phyloP scores from a whole-genome alignment of 1,284 basidiomycete genomes.

The Moniliella sp. region DNA sequence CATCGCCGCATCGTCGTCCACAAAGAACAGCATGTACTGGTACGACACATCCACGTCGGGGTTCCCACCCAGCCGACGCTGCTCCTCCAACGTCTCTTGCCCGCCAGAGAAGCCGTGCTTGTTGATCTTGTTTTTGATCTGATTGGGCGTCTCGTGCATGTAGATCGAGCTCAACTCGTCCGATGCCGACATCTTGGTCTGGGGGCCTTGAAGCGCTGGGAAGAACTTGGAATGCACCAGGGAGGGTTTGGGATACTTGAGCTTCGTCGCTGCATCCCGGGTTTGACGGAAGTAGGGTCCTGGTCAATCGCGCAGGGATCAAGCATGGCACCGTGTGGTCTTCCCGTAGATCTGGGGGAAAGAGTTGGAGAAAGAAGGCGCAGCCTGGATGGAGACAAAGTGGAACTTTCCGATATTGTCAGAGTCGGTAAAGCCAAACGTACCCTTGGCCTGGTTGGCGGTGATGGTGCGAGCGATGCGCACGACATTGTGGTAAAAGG shows the following conservation, averaged over 20 bases:
- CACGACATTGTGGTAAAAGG: constrained; percentile 84
- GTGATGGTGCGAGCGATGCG: constrained; percentile 81
- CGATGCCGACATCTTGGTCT: constrained; percentile 96
- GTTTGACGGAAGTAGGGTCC: constrained; percentile 79
- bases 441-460: constrained; percentile 74
- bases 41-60: constrained; percentile 88
- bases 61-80: constrained; percentile 65
- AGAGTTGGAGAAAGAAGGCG: constrained; percentile 89
- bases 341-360: constrained; percentile 93
- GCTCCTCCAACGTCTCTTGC: constrained; percentile 73
- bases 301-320: constrained; percentile 99
- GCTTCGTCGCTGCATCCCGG: constrained; percentile 71
- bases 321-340: constrained; percentile 64
- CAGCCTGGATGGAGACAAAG: constrained; percentile 89
- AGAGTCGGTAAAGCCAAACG: constrained; percentile 67
- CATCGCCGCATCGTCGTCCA: constrained; percentile 77
- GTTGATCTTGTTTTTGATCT: constrained; percentile 97
- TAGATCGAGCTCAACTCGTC: constrained; percentile 73
- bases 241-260: constrained; percentile 85
- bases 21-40: constrained; percentile 88
- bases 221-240: constrained; percentile 92
- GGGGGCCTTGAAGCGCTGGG: constrained; percentile 85
- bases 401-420: constrained; percentile 97
- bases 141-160: constrained; percentile 76
- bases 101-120: constrained; percentile 40